Evolutionary conservation across 1,284 basidiomycete species (phyloP), one percentile per base, ranked within the genome.

Genomic region (Tetrapyrgos nigripes): DNA sequence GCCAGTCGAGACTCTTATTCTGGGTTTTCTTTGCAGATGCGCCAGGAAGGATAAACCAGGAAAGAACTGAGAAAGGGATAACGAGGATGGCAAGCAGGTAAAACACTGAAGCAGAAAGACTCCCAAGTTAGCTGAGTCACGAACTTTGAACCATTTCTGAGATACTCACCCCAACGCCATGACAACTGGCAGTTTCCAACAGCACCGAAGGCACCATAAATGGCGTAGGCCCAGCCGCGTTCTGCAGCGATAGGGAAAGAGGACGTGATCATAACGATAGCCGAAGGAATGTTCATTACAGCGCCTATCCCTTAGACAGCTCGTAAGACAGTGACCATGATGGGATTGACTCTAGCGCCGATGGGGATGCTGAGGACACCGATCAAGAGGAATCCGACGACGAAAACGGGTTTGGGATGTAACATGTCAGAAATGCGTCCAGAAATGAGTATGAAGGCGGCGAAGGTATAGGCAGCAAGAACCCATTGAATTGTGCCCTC

Each of bases 111-210:
- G 47, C 10, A 13, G 13, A 14, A 23, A 24, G 23, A 23, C 17
- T 9, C 11, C n/a, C n/a, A n/a, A n/a, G n/a, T n/a, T n/a, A n/a
- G n/a, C n/a, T n/a, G n/a, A n/a, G n/a, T n/a, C n/a, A n/a, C n/a
- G n/a, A n/a, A n/a, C n/a, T n/a, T n/a, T n/a, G n/a, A n/a, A n/a
- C n/a, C n/a, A n/a, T n/a, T n/a, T n/a, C n/a, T n/a, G n/a, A n/a
- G n/a, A 11, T 13, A 50, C 62, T 11, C 46, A 64, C 62, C 62
- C 62, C 62, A 64, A 46, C 62, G 26, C 62, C 62, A 64, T 23
- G 60, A 59, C 27, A 52, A 44, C n/a, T n/a, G n/a, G n/a, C 55
- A 56, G 35, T 62, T 62, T 14, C 62, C 62, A 23, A 64, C 55
- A 37, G 58, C 55, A 27, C 61, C 62, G 14, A 53, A 35, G 23